These are phyloP conservation scores for Pleurotus cornucopiae DNA, from an alignment of 768 basidiomycete genomes.

Conservation along the genomic window DNA sequence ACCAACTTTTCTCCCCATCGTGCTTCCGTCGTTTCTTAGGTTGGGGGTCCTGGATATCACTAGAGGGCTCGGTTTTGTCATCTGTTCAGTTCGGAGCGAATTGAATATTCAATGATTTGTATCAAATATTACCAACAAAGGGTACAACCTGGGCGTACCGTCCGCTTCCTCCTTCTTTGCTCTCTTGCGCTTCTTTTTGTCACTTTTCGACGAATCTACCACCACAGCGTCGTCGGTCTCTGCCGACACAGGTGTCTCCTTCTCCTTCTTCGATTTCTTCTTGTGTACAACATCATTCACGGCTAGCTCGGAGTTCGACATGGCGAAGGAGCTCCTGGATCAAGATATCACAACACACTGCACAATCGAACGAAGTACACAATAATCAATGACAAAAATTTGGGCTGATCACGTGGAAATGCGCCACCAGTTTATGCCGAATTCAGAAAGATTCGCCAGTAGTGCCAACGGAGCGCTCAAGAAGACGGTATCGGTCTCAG, in stretches of 20 bases:
- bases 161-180: constrained; percentile 17
- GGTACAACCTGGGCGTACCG: constrained; percentile 10
- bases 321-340: no score
- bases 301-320: no score
- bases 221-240: constrained; percentile 9
- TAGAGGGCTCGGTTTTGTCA: background rate
- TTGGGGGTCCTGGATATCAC: background rate
- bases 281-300: no score
- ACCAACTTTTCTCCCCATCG: background rate
- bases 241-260: constrained; percentile 10
- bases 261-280: constrained; percentile 10
- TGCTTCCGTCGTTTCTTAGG: constrained; percentile 1
- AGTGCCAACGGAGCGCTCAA: no score
- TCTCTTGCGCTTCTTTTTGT: constrained; percentile 20
- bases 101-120: constrained; percentile 14
- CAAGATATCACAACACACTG: no score
- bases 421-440: no score
- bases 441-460: no score
- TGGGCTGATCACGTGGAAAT: no score
- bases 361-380: no score
- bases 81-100: background rate
- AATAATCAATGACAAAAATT: no score
- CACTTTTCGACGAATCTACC: constrained; percentile 13
- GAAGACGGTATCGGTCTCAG: no score
- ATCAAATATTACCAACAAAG: constrained; percentile 13